phyloP scores from a whole-genome alignment of 306 rosid genomes.

The Malus sylvestris region DNA sequence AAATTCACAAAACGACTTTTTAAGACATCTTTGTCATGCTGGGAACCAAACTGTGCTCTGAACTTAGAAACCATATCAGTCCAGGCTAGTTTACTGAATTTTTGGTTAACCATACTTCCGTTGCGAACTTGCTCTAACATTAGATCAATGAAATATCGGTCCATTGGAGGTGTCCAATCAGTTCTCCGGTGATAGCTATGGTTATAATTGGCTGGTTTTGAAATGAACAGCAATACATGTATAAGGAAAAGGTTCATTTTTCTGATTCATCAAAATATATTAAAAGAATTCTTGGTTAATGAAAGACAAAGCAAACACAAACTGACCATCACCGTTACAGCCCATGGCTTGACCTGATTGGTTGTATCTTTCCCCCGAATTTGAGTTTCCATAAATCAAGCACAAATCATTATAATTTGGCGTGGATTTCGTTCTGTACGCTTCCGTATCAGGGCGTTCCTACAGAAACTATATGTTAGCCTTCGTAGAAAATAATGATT shows the following conservation, averaged over 20 bases:
- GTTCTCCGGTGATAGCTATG: constrained; percentile 23
- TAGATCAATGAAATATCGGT: constrained; percentile 49
- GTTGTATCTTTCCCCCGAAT: constrained; percentile 12
- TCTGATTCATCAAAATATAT: background rate
- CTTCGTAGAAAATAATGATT: background rate
- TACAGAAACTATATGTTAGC: constrained; percentile 24
- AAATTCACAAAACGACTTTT: constrained; percentile 34
- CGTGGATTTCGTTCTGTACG: constrained; percentile 24
- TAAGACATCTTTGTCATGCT: constrained; percentile 30
- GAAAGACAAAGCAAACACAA: background rate
- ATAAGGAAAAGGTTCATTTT: background rate
- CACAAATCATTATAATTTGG: constrained; percentile 49
- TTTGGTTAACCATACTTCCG: constrained; percentile 35
- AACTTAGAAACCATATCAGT: constrained; percentile 42
- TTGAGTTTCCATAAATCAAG: constrained; percentile 47
- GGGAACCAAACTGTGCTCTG: constrained; percentile 43
- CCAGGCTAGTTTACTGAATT: constrained; percentile 45
- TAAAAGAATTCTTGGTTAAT: background rate
- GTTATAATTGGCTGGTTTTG: constrained; percentile 25
- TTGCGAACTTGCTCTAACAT: constrained; percentile 43
- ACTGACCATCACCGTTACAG: constrained; percentile 25
- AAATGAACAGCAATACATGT: background rate
- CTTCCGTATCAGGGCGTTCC: constrained; percentile 45
- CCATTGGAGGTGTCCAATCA: constrained; percentile 46
- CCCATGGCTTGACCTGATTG: constrained; percentile 15